Conservation (phyloP, 495 filamentous ascomycete species). For the Xylaria palmicola region DNA sequence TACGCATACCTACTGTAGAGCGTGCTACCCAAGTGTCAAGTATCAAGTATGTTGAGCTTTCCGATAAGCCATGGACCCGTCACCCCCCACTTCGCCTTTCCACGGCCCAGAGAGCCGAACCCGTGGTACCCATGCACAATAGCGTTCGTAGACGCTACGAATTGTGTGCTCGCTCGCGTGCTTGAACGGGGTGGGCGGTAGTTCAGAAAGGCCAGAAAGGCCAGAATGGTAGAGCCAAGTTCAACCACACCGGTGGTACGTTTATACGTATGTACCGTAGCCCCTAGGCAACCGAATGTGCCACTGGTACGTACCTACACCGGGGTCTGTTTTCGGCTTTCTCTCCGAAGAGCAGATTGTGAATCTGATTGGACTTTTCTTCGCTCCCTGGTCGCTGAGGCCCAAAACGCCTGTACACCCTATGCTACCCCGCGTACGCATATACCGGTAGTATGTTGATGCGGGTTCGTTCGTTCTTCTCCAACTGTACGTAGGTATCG, state of each 20-base stretch:
- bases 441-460: not conserved
- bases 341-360: not conserved
- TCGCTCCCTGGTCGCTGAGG: not conserved
- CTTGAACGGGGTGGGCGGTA: not conserved
- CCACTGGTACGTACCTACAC: not conserved
- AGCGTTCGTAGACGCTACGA: not conserved
- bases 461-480: conserved; percentile 1
- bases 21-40: no score
- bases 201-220: no score
- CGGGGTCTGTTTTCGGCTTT: not conserved
- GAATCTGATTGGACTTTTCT: not conserved
- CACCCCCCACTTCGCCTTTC: not conserved
- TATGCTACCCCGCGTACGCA: not conserved
- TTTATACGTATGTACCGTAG: no score
- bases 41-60: no score
- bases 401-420: not conserved
- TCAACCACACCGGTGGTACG: not conserved
- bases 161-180: not conserved
- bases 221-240: no score
- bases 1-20: no score
- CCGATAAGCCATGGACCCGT: not conserved
- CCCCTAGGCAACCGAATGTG: not conserved
- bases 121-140: not conserved
- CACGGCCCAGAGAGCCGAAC: not conserved
- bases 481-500: no score